Base-by-base conservation (phyloP, 2,329 filamentous ascomycete genomes). In the Thelonectria olida region DNA sequence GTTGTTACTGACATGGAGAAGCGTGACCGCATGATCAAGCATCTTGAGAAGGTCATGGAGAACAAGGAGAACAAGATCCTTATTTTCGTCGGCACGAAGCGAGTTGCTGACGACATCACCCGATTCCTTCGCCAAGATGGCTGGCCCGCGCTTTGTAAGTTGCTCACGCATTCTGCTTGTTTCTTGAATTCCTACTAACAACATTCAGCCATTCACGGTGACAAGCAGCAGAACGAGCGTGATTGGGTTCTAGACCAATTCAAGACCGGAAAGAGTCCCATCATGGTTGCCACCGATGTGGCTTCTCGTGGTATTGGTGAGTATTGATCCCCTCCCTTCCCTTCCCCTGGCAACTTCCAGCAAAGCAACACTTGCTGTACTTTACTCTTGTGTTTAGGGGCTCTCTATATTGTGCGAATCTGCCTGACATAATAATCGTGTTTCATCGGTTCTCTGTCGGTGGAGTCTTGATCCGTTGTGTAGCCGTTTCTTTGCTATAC, bases 221-320 rank as follows among this genome's bases (percentile, higher is more conserved):
- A 98, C 84, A 98, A 98, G 86, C 94, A 97, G 79, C 96, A 99
- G 78, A 97, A 97, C 81, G 96, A 99, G 85, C 94, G 96, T 84
- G 96, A 98, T 81, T 98, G 96, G 93, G 96, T 98, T 74, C 86
- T 99, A 78, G 96, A 98, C 81, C 95, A 98, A 81, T 99, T 99
- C 89, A 99, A 98, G 90, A 92, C 92, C 69, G 94, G 93, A 83
- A 97, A 98, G 87, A 97, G 93, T 84, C 96, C 96, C 78, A 97
- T 99, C 89, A 97, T 99, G 94, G 96, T 99, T 84, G 96, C 96
- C 83, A 99, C 96, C 70, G 96, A 98, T 78, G 96, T 99, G 83
- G 96, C 96, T 83, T 98, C 96, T 78, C 96, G 96, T 94, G 96
- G 96, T 93, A 97, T 99, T 84, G 96, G 96, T 97, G 96, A 97